Conservation (phyloP, 2,329 filamentous ascomycete species). For the Fusarium goolgardi region DNA sequence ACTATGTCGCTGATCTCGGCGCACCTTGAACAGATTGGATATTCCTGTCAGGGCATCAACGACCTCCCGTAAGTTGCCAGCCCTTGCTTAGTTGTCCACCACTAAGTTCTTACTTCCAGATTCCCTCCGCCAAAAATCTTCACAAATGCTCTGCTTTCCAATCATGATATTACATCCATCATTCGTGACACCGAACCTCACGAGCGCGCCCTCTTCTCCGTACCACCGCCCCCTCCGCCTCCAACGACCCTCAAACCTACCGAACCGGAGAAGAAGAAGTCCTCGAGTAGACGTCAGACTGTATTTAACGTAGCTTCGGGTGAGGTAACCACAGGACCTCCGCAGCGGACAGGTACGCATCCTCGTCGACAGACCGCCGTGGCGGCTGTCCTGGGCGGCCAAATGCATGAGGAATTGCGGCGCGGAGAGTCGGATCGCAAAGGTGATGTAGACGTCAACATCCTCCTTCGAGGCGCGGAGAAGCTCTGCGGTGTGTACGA, state of each 20-base stretch:
- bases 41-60: slow-evolving; percentile 80
- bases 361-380: slow-evolving; percentile 84
- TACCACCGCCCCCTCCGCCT: slow-evolving; percentile 75
- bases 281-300: slow-evolving; percentile 66
- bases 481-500: slow-evolving; percentile 91
- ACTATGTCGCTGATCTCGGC: slow-evolving; percentile 75
- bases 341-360: slow-evolving; percentile 59
- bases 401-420: slow-evolving; percentile 84
- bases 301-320: slow-evolving; percentile 74
- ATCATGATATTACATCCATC: slow-evolving; percentile 90
- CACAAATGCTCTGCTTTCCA: slow-evolving; percentile 88
- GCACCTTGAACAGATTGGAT: slow-evolving; percentile 80
- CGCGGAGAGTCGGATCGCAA: slow-evolving; percentile 62
- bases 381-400: slow-evolving; percentile 86
- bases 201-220: slow-evolving; percentile 93
- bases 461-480: slow-evolving; percentile 86
- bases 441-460: slow-evolving; percentile 86
- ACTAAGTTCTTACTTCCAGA: slow-evolving; percentile 56
- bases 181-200: slow-evolving; percentile 96
- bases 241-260: slow-evolving; percentile 51
- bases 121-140: slow-evolving; percentile 95
- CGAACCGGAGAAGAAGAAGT: slow-evolving; percentile 53
- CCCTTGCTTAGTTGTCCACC: not conserved
- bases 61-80: slow-evolving; percentile 72
- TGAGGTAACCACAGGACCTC: slow-evolving; percentile 69